Conservation (phyloP, 176 grass and related monocot species). For the Paspalum notatum region DNA sequence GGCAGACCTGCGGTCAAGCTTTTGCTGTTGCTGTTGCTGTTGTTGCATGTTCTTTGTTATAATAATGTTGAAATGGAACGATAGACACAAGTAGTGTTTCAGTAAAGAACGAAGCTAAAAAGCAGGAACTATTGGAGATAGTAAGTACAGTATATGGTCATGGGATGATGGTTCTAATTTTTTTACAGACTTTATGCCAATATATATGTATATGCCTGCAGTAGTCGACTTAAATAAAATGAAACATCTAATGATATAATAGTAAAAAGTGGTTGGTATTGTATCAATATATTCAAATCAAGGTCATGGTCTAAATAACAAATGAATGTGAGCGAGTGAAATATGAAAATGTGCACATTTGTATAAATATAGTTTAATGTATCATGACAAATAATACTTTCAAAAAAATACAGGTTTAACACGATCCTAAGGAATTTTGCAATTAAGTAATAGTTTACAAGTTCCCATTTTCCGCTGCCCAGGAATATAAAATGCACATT, state of each 20-base stretch:
- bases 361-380: not conserved
- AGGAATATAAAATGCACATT: not conserved
- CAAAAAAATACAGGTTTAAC: not conserved
- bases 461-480: not conserved
- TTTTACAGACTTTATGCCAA: conserved; percentile 10
- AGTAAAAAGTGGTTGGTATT: not conserved
- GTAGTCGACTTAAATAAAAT: not conserved
- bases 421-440: not conserved
- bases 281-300: not conserved
- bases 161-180: not conserved
- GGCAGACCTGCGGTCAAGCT: conserved; percentile 81
- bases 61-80: conserved; percentile 47
- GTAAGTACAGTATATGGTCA: not conserved
- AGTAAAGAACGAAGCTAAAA: conserved; percentile 40
- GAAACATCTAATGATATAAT: conserved; percentile 3
- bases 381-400: not conserved
- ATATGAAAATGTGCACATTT: not conserved
- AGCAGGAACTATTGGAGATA: conserved; percentile 32
- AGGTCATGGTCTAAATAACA: not conserved
- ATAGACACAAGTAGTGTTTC: conserved; percentile 45
- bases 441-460: not conserved
- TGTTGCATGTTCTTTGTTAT: conserved; percentile 55
- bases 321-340: not conserved
- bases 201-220: not conserved
- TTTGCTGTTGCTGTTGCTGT: conserved; percentile 65